Base-by-base conservation (phyloP, 2,329 filamentous ascomycete genomes). In the Colletotrichum filicis region DNA sequence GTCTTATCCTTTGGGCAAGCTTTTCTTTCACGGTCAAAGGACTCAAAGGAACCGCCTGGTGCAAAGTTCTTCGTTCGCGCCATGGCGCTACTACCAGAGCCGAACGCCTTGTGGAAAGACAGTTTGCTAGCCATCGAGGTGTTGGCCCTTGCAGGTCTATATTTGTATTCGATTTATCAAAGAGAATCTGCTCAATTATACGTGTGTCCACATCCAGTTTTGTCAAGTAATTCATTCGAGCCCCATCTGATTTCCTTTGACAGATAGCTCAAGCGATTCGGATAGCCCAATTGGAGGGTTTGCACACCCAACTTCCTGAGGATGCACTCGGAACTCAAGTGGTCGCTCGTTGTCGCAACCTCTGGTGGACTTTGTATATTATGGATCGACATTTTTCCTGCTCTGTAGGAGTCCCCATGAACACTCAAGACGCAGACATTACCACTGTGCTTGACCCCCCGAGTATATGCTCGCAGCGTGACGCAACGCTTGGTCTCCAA, bases 351-450 rank as follows among this genome's bases (percentile, higher is more conserved):
- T 84, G 82, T 55, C 81, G 82, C 1, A 79, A 81, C 68, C 74
- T 85, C 2, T 85, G 83, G 83, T 84, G 83, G 82, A 83, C 82
- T 0, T 63, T 84, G 4, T 85, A 84, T 53, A 82, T 82, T 22
- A 82, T 83, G 77, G 83, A 85, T 30, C 78, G 80, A 0, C 81
- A 85, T 26, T 82, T 85, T 46, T 84, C 82, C 0, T 81, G 80
- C 0, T 84, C 83, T 0, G 9, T 84, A 0, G 83, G 83, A 1
- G 66, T 83, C 5, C 83, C 83, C 0, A 83, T 83, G 78, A 79
- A 79, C 0, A 80, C 79, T 0, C 79, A 80, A n/a, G 82, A 85
- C 53, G 77, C 76, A 62, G 82, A 84, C n/a, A 84, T 85, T 19
- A 81, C 79, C 4, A 70, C 61, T 1, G 22, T 56, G 14, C 75